Conservation (phyloP, 257 asterid species). For the Hygrophila difformis region DNA sequence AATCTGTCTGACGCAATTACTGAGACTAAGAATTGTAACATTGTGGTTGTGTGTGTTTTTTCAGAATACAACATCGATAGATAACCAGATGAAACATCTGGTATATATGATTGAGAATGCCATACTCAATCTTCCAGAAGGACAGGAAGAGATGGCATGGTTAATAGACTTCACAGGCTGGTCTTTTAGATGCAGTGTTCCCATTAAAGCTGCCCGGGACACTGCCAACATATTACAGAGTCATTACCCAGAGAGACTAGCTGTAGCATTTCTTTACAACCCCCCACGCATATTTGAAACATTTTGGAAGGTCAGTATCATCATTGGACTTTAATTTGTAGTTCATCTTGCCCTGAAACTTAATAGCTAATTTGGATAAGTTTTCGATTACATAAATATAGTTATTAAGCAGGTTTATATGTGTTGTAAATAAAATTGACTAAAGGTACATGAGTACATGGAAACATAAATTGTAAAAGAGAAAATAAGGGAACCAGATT, state of each 20-base stretch:
- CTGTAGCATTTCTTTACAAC: slow-evolving; percentile 66
- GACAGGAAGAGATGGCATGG: slow-evolving; percentile 94
- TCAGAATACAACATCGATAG: slow-evolving; percentile 77
- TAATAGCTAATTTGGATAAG: not conserved
- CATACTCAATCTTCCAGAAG: slow-evolving; percentile 86
- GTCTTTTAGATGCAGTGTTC: slow-evolving; percentile 71
- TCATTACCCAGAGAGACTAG: slow-evolving; percentile 90
- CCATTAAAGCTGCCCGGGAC: slow-evolving; percentile 79
- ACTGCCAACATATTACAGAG: slow-evolving; percentile 66
- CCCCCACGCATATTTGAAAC: slow-evolving; percentile 93
- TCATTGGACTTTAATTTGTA: not conserved
- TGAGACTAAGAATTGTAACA: not conserved
- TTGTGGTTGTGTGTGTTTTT: not conserved
- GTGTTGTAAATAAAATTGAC: no score
- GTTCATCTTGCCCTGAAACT: not conserved
- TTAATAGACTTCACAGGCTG: slow-evolving; percentile 87
- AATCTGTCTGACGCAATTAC: not conserved
- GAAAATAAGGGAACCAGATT: no score
- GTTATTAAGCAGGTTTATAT: no score
- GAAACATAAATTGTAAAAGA: no score
- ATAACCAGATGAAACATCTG: slow-evolving; percentile 78
- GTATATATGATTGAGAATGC: slow-evolving; percentile 91
- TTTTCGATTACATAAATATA: no score
- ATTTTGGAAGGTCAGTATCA: slow-evolving; percentile 79
- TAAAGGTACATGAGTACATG: no score